Base-by-base conservation (phyloP, 2,329 filamentous ascomycete species). In the Hypoxylon sp. region DNA sequence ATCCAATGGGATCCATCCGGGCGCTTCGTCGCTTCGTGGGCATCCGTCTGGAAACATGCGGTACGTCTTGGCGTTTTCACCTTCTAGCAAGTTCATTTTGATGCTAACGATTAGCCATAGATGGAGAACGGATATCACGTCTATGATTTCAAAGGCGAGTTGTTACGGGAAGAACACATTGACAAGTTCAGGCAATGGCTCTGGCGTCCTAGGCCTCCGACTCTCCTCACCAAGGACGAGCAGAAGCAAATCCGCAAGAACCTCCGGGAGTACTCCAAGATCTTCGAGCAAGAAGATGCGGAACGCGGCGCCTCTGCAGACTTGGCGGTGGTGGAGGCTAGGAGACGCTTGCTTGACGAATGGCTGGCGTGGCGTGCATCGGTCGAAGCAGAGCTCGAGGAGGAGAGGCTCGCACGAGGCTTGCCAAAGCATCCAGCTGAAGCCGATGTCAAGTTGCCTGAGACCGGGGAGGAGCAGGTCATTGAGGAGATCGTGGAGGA, bases 101-200 rank as follows among this genome's bases (percentile, higher is more conserved):
- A 24, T 51, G 7, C 61, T 65, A 45, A 74, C 46, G 30, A 56
- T 59, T 45, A n/a, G 67, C 64, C 64, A 50, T 76, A 97, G 93
- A 97, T 98, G 93, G 96, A 99, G 85, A 99, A 98, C 78, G 96
- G 96, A 69, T 99, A 97, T 85, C 95, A 98, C 80, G 83, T 99
- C 67, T 98, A 97, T 86, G 94, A 97, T 78, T 99, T 99, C 87
- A 92, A 90, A 79, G 96, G 96, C 70, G 90, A 92, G 73, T 87
- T 91, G 57, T 88, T 99, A 57, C 90, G 93, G 63, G 96, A 99
- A 81, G 93, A 97, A 80, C 90, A 89, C 53, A 86, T 97, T 63
- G 96, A 99, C 71, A 96, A 96, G 81, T 98, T 99, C 88, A 97
- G 97, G 87, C 96, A 99, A 80, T 93, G 94, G 82, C 81, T 92